Evolutionary conservation across 2,329 filamentous ascomycete genomes (phyloP), one percentile per base, ranked within the genome.

Genomic region (Phialophora verrucosa): DNA sequence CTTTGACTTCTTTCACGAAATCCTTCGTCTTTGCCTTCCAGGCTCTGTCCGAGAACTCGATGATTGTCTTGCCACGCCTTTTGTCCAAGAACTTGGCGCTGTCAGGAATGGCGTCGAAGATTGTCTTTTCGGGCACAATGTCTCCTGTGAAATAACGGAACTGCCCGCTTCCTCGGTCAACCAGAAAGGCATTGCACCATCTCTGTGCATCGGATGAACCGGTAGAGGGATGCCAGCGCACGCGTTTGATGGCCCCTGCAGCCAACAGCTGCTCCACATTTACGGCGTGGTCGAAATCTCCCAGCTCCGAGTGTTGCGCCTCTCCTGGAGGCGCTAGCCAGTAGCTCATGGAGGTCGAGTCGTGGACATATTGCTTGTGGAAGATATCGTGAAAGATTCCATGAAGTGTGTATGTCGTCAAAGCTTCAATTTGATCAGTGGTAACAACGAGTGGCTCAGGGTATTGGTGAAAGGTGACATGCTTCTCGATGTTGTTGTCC

Each of bases 11-110:
- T 17, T 49, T 55, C 17, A 47, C 56, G 8, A 59, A 32, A 32
- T 66, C 63, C 50, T 69, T 70, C n/a, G 50, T 50, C 14, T 61
- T 65, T 32, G 20, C 53, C 14, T 65, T 50, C 68, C 68, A 73
- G 20, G 93, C 81, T 75, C 91, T 96, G 72, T 91, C 85, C 59
- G 90, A 93, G 78, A 95, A 98, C 71, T 93, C 89, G 69, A 94
- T 85, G 70, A 98, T 96, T 62, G 86, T 90, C 23, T 83, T 82
- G 75, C 77, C 86, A 77, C 76, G 75, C 72, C 68, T 84, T 76
- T 72, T 80, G 42, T 69, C 61, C n/a, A 60, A 31, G 0, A 42
- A 47, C 20, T 61, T 59, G 68, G 78, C 78, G 59, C 80, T 81
- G 0, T 82, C 78, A 0, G 91, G 90, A 5, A 92, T 86, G 0